A percentile compares a stretch with the other conserved stretches of the same genome.
Evolutionary conservation across 1,284 basidiomycete species (phyloP).

Genomic region (Marasmius fiardii): DNA sequence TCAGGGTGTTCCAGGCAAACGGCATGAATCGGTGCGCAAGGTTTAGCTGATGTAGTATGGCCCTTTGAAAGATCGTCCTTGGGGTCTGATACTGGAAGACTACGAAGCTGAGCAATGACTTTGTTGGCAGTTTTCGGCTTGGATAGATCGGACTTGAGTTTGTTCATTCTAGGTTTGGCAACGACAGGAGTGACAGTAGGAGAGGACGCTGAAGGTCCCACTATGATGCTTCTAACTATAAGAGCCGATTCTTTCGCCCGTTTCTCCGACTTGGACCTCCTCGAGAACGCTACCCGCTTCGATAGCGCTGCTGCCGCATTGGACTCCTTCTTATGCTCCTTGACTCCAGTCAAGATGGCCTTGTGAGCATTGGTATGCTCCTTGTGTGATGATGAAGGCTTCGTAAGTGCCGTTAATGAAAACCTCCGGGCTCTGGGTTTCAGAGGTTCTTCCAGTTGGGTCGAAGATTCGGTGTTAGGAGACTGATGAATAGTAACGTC

Average conservation of each 20-base stretch:
- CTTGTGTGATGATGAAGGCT: conserved; percentile 25
- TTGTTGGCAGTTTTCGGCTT: conserved; percentile 64
- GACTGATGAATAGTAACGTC: conserved; percentile 7
- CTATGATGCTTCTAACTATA: conserved; percentile 62
- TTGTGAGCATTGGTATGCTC: conserved; percentile 37
- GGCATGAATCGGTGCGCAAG: conserved; percentile 65
- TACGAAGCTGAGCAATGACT: conserved; percentile 63
- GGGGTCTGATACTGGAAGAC: conserved; percentile 39
- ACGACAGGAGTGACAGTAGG: conserved; percentile 35
- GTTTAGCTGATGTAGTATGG: conserved; percentile 12
- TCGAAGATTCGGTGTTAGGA: neutral
- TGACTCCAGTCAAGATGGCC: conserved; percentile 28
- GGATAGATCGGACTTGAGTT: conserved; percentile 68
- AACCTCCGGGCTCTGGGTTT: conserved; percentile 16
- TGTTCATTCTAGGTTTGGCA: conserved; percentile 53
- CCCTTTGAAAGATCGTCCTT: conserved; percentile 20
- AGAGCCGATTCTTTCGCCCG: conserved; percentile 62
- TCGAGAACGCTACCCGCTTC: conserved; percentile 28
- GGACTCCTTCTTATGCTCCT: conserved; percentile 39
- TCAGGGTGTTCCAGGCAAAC: conserved; percentile 67
- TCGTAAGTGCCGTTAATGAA: conserved; percentile 19
- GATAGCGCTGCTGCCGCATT: conserved; percentile 29
- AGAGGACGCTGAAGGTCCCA: conserved; percentile 44
- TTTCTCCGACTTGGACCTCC: conserved; percentile 45
- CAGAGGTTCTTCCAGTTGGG: conserved; percentile 6